Base-by-base conservation (phyloP, 2,329 filamentous ascomycete genomes). In the Magnaporthiopsis poae region DNA sequence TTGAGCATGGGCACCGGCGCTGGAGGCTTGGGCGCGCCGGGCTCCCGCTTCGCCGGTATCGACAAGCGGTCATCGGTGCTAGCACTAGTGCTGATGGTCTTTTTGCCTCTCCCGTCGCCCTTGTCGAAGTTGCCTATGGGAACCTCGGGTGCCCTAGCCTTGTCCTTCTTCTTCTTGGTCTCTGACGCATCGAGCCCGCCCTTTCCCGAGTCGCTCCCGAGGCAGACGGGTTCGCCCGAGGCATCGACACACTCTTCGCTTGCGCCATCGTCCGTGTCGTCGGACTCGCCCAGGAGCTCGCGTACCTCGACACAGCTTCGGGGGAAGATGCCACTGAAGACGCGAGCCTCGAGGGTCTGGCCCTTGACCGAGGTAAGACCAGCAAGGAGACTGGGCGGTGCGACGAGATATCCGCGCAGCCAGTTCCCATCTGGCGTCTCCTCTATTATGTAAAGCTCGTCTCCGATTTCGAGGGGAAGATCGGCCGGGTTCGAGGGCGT, bases 321-420 rank as follows among this genome's bases (percentile, higher is more conserved):
- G 13, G 95, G 95, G 75, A 99, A 99, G 73, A 99, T 96, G 72
- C 95, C 95, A n/a, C 93, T 96, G 76, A 98, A 99, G 67, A 99
- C 95, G 70, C 95, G 88, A 68, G 94, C 92, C 79, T 98, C 94
- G 39, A 98, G 87, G 0, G 93, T 96, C 77, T 97, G 92, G 63
- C 95, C 94, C 76, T 92, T 94, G 73, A 90, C 88, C 69, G 90
- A 94, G 13, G 92, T 98, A 75, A 99, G 81, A 63, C 94, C 95
- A 25, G 95, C 91, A 68, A 99, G 86, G 75, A 99, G 81, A 72
- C 92, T 96, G 27, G 95, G 95, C 65, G 95, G 94, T 69, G 95
- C 92, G 71, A 99, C 90, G 68, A 99, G 84, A 78, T 99, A 99
- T 68, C 95, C 95, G 66, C 95, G 89, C 78, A 94, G 90, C 96